These are phyloP conservation scores for Ganoderma meredithae DNA, from an alignment of 1,284 basidiomycete species.

Conservation along the genomic window DNA sequence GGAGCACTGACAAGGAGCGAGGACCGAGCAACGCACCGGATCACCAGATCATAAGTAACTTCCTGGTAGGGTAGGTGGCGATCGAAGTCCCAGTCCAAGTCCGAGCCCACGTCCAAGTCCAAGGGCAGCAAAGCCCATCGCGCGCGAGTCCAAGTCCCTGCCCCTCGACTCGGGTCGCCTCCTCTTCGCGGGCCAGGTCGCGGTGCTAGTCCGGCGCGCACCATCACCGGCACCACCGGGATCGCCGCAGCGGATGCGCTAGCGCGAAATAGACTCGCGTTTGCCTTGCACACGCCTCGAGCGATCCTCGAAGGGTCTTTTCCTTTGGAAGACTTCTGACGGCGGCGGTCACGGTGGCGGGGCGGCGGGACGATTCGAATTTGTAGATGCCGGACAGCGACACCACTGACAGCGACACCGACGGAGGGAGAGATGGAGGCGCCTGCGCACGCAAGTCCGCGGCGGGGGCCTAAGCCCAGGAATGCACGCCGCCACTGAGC, in stretches of 20 bases:
- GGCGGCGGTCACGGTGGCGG: neutral
- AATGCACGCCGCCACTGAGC: neutral
- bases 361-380: neutral
- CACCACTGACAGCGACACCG: no score
- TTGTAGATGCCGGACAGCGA: no score
- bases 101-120: no score
- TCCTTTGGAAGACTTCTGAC: neutral
- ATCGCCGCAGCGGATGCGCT: neutral
- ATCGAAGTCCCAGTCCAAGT: no score
- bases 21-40: no score
- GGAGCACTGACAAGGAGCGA: no score
- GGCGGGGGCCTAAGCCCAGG: neutral
- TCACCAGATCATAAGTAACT: no score
- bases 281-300: no score
- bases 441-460: neutral
- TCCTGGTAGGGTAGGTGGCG: no score
- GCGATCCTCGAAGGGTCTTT: neutral
- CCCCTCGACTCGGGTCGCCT: neutral
- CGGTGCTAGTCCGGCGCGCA: neutral
- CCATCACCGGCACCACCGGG: neutral
- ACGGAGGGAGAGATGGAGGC: neutral
- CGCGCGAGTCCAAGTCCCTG: no score
- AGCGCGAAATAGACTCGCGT: neutral
- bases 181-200: neutral
- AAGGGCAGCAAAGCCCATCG: no score